Conservation (phyloP, 768 basidiomycete species). For the Xerocomus potaroensis region DNA sequence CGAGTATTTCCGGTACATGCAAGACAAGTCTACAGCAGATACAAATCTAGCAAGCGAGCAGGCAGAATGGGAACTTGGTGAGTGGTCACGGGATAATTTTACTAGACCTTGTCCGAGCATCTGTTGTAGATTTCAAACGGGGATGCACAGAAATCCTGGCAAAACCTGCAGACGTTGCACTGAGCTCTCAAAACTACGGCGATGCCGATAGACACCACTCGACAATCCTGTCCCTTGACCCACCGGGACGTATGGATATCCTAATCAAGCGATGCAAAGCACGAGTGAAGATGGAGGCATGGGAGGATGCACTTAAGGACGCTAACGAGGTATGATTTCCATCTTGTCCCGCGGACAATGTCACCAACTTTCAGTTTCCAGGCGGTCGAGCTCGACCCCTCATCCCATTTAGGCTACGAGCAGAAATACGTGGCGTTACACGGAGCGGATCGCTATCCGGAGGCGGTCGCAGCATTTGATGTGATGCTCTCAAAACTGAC, state of each 20-base stretch:
- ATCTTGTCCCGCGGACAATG: no score
- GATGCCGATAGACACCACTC: background rate
- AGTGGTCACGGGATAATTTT: background rate
- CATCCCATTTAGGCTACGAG: conserved; percentile 5
- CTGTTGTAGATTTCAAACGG: background rate
- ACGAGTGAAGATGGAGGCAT: background rate
- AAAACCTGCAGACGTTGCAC: background rate
- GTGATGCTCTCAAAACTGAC: background rate
- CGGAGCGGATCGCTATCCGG: background rate
- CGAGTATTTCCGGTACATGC: background rate
- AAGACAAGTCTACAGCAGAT: background rate
- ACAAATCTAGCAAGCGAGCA: no score
- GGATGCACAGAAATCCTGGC: background rate
- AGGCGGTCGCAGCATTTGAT: background rate
- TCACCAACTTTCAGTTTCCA: background rate
- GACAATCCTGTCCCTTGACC: background rate
- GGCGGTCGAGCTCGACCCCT: background rate
- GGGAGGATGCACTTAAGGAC: background rate
- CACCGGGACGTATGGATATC: background rate
- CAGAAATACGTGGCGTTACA: background rate
- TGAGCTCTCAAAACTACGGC: background rate
- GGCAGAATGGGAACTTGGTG: background rate
- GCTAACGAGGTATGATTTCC: conserved; percentile 1
- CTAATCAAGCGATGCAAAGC: background rate
- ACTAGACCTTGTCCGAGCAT: background rate